These are phyloP conservation scores for Fusarium odoratissimum DNA, from an alignment of 2,329 filamentous ascomycete species.

Conservation along the genomic window DNA sequence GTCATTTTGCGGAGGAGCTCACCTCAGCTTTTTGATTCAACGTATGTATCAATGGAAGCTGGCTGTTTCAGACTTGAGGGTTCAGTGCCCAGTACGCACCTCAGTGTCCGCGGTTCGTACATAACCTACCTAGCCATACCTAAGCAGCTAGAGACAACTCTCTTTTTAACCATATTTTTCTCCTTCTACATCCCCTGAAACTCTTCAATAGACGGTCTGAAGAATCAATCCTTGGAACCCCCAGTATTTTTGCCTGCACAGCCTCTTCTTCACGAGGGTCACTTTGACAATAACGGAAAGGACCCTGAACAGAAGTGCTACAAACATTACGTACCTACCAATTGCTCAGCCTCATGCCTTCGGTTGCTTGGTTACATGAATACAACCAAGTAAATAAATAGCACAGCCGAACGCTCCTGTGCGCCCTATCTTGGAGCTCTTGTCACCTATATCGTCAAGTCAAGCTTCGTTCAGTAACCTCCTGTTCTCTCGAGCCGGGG, in stretches of 20 bases:
- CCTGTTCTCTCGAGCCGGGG: conserved; percentile 28
- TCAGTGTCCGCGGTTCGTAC: background rate
- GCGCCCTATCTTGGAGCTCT: conserved; percentile 6
- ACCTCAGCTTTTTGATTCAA: conserved; percentile 17
- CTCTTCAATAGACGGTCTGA: conserved; percentile 8
- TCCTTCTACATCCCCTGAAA: background rate
- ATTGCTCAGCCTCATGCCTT: conserved; percentile 44
- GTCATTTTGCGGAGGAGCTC: conserved; percentile 36
- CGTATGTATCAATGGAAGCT: conserved; percentile 7
- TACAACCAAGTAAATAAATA: conserved; percentile 25
- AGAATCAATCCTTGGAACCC: conserved; percentile 7
- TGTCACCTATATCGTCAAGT: conserved; percentile 18
- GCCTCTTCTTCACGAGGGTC: conserved; percentile 41
- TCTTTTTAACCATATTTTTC: conserved; percentile 1
- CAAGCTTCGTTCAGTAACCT: conserved; percentile 17
- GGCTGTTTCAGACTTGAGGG: conserved; percentile 13
- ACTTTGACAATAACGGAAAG: conserved; percentile 14
- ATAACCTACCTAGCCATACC: background rate
- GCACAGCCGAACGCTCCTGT: conserved; percentile 9
- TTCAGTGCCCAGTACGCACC: conserved; percentile 2
- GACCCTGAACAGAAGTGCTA: conserved; percentile 26
- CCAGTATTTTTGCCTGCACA: conserved; percentile 36
- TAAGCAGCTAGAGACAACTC: conserved; percentile 1
- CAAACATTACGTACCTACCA: conserved; percentile 33
- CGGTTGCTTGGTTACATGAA: conserved; percentile 21